Evolutionary conservation across 331 rosid genomes (phyloP).

Genomic region (Quercus lobata): DNA sequence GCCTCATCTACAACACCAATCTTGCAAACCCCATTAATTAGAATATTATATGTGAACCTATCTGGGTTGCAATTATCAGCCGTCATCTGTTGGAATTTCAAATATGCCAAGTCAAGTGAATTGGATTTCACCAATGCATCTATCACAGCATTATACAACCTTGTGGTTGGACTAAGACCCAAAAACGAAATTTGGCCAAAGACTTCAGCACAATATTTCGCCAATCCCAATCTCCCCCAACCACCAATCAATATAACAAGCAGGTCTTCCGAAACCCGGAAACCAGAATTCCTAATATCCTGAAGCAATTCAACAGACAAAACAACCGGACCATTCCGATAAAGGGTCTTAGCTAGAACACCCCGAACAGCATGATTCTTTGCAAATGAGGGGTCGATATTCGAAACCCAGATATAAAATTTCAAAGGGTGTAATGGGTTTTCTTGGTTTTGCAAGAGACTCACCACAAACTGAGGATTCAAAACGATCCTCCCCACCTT

Average conservation of each 20-base stretch:
- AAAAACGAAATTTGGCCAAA: conserved; percentile 66
- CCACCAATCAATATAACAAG: conserved; percentile 60
- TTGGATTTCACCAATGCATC: conserved; percentile 79
- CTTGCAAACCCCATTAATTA: conserved; percentile 79
- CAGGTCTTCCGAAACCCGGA: conserved; percentile 47
- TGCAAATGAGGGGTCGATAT: conserved; percentile 35
- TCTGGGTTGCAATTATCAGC: conserved; percentile 65
- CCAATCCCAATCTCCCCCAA: conserved; percentile 89
- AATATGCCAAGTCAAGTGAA: conserved; percentile 77
- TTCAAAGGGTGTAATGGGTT: conserved; percentile 51
- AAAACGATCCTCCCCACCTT: conserved; percentile 32
- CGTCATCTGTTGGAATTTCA: conserved; percentile 77
- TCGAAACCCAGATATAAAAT: conserved; percentile 70
- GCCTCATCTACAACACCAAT: conserved; percentile 86
- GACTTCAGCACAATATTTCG: conserved; percentile 61
- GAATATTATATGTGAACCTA: conserved; percentile 75
- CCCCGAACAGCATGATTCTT: conserved; percentile 40
- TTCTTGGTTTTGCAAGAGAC: conserved; percentile 56
- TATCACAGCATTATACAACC: conserved; percentile 75
- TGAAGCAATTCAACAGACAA: conserved; percentile 59
- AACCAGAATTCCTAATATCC: conserved; percentile 51
- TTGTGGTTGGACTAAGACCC: conserved; percentile 57
- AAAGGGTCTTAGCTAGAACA: conserved; percentile 36
- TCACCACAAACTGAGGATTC: conserved; percentile 42
- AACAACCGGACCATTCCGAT: conserved; percentile 53